These are phyloP conservation scores for Ampelomyces quisqualis DNA, from an alignment of 2,329 filamentous ascomycete species.

Conservation along the genomic window DNA sequence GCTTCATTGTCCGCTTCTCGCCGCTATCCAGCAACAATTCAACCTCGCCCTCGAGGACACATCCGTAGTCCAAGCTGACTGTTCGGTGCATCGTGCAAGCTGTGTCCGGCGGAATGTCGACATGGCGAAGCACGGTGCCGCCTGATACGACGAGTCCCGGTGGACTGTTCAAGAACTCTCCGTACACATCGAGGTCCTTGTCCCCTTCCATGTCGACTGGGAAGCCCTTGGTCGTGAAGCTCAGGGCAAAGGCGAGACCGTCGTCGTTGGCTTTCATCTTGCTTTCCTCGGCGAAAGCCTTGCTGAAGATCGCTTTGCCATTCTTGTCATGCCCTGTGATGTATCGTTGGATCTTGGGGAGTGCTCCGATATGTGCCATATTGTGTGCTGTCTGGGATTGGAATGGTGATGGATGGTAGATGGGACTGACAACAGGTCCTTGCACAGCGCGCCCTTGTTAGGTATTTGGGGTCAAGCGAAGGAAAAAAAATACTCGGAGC, in stretches of 20 bases:
- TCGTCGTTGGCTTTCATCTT: constrained; percentile 45
- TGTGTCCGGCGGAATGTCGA: constrained; percentile 42
- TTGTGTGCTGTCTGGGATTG: constrained; percentile 1
- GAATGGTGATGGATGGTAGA: not conserved
- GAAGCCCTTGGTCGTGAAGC: constrained; percentile 52
- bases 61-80: constrained; percentile 45
- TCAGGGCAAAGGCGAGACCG: constrained; percentile 52
- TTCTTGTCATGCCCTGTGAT: constrained; percentile 41
- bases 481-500: no score
- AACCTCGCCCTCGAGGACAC: constrained; percentile 44
- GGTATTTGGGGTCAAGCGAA: no score
- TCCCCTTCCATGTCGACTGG: constrained; percentile 51
- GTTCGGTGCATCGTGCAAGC: constrained; percentile 46
- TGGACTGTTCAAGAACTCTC: constrained; percentile 46
- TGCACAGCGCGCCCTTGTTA: no score
- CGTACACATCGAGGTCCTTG: constrained; percentile 51
- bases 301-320: constrained; percentile 42
- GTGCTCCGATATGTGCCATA: constrained; percentile 37
- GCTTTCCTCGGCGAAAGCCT: constrained; percentile 39
- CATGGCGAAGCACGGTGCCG: constrained; percentile 51
- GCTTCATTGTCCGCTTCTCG: constrained; percentile 40
- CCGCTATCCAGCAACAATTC: constrained; percentile 44
- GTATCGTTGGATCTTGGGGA: constrained; percentile 39
- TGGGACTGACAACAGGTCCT: no score
- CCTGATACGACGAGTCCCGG: constrained; percentile 54